These are phyloP conservation scores for Pseudogymnoascus sp. DNA, from an alignment of 2,329 filamentous ascomycete genomes.

Conservation along the genomic window DNA sequence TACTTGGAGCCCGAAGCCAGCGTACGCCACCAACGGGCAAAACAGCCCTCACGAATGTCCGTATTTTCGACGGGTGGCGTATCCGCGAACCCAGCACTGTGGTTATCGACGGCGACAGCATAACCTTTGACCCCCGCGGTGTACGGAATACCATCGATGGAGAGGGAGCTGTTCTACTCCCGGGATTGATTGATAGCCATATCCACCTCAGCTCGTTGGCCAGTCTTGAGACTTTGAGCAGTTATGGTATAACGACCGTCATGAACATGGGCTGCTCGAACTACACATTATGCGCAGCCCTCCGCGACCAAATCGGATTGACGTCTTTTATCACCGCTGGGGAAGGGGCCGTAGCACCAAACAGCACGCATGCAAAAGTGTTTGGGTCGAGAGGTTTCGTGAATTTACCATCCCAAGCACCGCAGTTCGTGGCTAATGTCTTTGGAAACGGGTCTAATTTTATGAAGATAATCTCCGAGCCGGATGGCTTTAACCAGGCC, in stretches of 20 bases:
- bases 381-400: neutral
- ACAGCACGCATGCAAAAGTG: slow-evolving; percentile 12
- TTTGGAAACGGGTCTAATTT: slow-evolving; percentile 13
- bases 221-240: slow-evolving; percentile 22
- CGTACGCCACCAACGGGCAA: neutral
- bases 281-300: slow-evolving; percentile 16
- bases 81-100: slow-evolving; percentile 13
- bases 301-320: slow-evolving; percentile 14
- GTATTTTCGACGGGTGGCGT: slow-evolving; percentile 12
- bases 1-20: neutral
- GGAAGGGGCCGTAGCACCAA: slow-evolving; percentile 8
- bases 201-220: slow-evolving; percentile 24
- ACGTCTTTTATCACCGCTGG: slow-evolving; percentile 14
- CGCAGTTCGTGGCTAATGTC: slow-evolving; percentile 8
- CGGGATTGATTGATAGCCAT: slow-evolving; percentile 30
- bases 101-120: slow-evolving; percentile 13
- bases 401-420: slow-evolving; percentile 2
- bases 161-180: slow-evolving; percentile 25
- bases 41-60: slow-evolving; percentile 14
- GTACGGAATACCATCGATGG: slow-evolving; percentile 22
- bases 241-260: slow-evolving; percentile 27
- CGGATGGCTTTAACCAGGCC: slow-evolving; percentile 14
- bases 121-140: neutral
- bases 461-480: slow-evolving; percentile 13
- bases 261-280: slow-evolving; percentile 27